phyloP scores from a whole-genome alignment of 352 stramenopile genomes.

The Thalassiosira exigua region DNA sequence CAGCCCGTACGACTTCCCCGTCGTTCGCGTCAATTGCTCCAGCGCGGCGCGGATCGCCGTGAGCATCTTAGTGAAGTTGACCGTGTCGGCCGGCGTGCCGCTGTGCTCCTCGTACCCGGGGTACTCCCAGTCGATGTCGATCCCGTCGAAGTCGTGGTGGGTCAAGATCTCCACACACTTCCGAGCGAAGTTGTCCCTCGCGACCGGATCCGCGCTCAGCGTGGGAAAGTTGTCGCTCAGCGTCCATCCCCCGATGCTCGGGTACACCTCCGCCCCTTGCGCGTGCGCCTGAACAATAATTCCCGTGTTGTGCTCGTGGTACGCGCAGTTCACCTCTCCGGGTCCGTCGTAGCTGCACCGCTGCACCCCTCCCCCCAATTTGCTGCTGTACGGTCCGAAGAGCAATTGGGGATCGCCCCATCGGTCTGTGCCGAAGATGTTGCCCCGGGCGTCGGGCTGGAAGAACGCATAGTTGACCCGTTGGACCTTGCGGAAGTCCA shows the following conservation, averaged over 20 bases:
- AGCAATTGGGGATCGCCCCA: constrained; percentile 53
- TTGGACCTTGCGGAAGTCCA: constrained; percentile 51
- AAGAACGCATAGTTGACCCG: constrained; percentile 67
- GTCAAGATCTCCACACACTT: constrained; percentile 52
- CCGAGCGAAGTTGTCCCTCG: constrained; percentile 27
- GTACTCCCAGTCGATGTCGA: constrained; percentile 9
- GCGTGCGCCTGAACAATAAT: constrained; percentile 43
- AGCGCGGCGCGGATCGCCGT: constrained; percentile 26
- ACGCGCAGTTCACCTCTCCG: constrained; percentile 10
- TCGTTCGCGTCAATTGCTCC: constrained; percentile 23
- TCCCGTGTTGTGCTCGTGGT: constrained; percentile 42
- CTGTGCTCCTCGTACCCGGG: constrained; percentile 25
- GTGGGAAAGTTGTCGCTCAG: constrained; percentile 44
- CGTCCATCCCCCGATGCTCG: constrained; percentile 46
- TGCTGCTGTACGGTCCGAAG: constrained; percentile 51
- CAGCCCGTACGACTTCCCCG: constrained; percentile 17
- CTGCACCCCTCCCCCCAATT: constrained; percentile 31
- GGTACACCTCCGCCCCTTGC: constrained; percentile 47
- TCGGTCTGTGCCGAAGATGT: constrained; percentile 49
- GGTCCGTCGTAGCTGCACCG: constrained; percentile 50
- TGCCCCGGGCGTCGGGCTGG: constrained; percentile 22
- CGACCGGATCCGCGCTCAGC: constrained; percentile 23
- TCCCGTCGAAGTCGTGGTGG: constrained; percentile 55
- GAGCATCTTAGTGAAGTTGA: constrained; percentile 41
- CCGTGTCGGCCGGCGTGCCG: constrained; percentile 28